Percentiles rank a stretch among this genome's conserved stretches.
Evolutionary conservation across 371 early-diverging fungal genomes (phyloP).

Genomic region (Syncephalastrum monosporum): DNA sequence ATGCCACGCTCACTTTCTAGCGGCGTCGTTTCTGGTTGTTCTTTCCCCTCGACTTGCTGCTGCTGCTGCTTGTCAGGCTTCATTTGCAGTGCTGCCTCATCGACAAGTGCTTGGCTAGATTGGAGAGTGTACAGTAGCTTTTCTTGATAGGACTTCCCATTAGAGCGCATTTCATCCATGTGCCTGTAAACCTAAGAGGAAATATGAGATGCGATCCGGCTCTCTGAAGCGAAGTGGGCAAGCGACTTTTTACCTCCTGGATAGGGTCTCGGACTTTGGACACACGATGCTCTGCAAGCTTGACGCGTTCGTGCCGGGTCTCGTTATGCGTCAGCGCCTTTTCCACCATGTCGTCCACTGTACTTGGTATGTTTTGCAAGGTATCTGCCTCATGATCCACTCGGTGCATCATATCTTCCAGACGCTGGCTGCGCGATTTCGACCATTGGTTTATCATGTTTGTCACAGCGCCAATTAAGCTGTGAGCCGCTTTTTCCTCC

Average conservation of each 20-base stretch:
- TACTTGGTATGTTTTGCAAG: neutral
- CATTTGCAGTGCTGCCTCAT: too few species aligned
- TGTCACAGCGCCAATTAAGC: conserved; percentile 7
- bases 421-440: conserved; percentile 8
- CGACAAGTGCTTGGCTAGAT: too few species aligned
- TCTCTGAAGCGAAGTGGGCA: too few species aligned
- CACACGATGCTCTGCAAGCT: conserved; percentile 1
- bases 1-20: too few species aligned
- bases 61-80: too few species aligned
- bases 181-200: too few species aligned
- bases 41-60: too few species aligned
- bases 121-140: too few species aligned
- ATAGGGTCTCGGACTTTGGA: neutral
- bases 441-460: conserved; percentile 9
- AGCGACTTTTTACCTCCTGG: neutral
- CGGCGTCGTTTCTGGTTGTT: too few species aligned
- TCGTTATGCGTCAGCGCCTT: conserved; percentile 2
- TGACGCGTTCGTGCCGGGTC: neutral
- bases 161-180: too few species aligned
- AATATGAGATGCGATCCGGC: too few species aligned
- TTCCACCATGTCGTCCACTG: conserved; percentile 3
- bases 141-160: too few species aligned
- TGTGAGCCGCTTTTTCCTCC: conserved; percentile 3
- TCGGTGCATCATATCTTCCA: neutral
- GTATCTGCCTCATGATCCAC: neutral